Conservation (phyloP, 106 monocot species). For the Dioscorea zingiberensis region DNA sequence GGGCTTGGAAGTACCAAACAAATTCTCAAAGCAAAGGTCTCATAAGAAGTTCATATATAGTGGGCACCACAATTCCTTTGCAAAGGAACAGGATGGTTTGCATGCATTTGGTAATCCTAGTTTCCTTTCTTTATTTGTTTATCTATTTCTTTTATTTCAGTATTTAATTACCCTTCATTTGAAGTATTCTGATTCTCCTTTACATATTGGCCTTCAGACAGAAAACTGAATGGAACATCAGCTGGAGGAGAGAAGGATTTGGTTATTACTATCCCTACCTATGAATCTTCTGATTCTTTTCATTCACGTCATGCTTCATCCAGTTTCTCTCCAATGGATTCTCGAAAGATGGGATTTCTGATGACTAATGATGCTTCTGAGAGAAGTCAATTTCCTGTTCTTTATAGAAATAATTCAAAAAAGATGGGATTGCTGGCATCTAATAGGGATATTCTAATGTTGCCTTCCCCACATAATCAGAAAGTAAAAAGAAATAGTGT, state of each 20-base stretch:
- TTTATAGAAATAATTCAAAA: slow-evolving; percentile 23
- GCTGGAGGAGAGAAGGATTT: slow-evolving; percentile 27
- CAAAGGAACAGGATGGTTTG: slow-evolving; percentile 40
- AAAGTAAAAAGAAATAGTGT: slow-evolving; percentile 26
- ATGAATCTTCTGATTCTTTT: slow-evolving; percentile 29
- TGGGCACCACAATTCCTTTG: slow-evolving; percentile 26
- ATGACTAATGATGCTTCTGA: slow-evolving; percentile 20
- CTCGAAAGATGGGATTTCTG: slow-evolving; percentile 6
- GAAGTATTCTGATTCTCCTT: not conserved
- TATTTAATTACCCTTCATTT: not conserved
- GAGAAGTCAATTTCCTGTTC: slow-evolving; percentile 17
- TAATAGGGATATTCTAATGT: slow-evolving; percentile 16
- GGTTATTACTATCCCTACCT: slow-evolving; percentile 9
- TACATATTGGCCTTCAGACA: slow-evolving; percentile 30
- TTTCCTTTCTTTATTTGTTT: not conserved
- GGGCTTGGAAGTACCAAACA: slow-evolving; percentile 62
- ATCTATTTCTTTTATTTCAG: not conserved
- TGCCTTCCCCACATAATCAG: slow-evolving; percentile 17
- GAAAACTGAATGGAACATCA: slow-evolving; percentile 24
- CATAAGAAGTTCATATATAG: slow-evolving; percentile 62
- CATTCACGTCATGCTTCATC: slow-evolving; percentile 13
- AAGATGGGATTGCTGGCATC: slow-evolving; percentile 20
- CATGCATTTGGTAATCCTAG: slow-evolving; percentile 30
- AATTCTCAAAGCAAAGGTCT: slow-evolving; percentile 71
- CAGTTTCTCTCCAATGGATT: slow-evolving; percentile 32